Evolutionary conservation across 2,329 filamentous ascomycete species (phyloP).

Genomic region (Ophiocordyceps camponoti-saundersi): DNA sequence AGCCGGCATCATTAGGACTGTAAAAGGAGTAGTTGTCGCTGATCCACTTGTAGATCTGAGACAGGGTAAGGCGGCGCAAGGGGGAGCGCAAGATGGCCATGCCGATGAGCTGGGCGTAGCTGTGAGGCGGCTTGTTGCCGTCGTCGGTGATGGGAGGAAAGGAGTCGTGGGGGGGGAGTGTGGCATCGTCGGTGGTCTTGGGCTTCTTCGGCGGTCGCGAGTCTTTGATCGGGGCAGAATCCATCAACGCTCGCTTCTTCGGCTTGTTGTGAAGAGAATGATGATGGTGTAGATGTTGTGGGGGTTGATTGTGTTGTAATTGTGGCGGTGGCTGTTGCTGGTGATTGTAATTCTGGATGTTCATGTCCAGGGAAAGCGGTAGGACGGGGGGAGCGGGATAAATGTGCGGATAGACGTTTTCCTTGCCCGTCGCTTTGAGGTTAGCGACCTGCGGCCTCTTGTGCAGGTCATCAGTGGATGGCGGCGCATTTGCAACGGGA

Average conservation of each 20-base stretch:
- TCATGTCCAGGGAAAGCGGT: conserved; percentile 30
- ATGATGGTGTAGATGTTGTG: too few relatives aligned
- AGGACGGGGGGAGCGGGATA: conserved; percentile 30
- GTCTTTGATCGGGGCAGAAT: conserved; percentile 58
- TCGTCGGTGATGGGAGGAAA: conserved; percentile 74
- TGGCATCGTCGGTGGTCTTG: conserved; percentile 35
- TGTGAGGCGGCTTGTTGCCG: conserved; percentile 75
- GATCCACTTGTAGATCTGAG: conserved; percentile 99
- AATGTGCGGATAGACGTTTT: conserved; percentile 35
- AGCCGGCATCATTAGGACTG: conserved; percentile 66
- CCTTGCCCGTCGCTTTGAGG: conserved; percentile 36
- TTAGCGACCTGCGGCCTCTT: conserved; percentile 48
- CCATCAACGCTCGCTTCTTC: conserved; percentile 48
- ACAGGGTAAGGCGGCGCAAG: conserved; percentile 67
- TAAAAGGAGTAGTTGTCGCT: conserved; percentile 91
- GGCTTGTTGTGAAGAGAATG: too few relatives aligned
- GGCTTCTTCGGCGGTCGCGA: conserved; percentile 49
- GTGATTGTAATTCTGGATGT: conserved; percentile 30
- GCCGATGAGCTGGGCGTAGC: conserved; percentile 87
- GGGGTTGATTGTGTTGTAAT: too few relatives aligned
- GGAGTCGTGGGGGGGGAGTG: conserved; percentile 54
- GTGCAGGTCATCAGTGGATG: conserved; percentile 48
- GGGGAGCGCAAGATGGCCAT: conserved; percentile 90
- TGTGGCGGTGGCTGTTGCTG: too few relatives aligned
- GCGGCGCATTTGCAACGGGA: conserved; percentile 34